Evolutionary conservation across 140 eudicot species (phyloP).

Genomic region (Anethum foeniculum): DNA sequence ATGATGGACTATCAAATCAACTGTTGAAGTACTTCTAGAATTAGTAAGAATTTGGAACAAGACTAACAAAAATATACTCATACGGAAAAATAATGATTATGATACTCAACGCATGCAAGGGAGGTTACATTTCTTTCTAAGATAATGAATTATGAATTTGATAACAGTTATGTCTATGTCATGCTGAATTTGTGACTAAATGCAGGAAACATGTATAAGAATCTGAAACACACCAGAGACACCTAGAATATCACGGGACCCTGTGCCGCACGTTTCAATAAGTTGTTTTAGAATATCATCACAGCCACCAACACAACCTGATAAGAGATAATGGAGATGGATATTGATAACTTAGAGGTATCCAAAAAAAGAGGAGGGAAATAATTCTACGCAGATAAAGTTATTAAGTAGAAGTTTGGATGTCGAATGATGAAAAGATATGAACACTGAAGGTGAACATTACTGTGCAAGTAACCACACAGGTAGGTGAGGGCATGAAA

Average conservation of each 20-base stretch:
- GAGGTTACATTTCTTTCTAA: not conserved
- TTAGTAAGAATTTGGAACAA: not conserved
- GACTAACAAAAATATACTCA: not conserved
- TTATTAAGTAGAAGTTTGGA: not conserved
- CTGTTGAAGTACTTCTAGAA: not conserved
- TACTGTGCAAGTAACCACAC: not conserved
- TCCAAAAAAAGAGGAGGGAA: not conserved
- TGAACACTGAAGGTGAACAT: not conserved
- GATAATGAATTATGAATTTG: not conserved
- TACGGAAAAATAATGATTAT: not conserved
- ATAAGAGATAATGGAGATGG: not conserved
- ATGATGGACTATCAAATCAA: not conserved
- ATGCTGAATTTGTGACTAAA: not conserved
- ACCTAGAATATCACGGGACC: constrained; percentile 47
- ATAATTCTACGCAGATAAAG: not conserved
- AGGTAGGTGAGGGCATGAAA: not conserved
- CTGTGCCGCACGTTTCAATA: constrained; percentile 71
- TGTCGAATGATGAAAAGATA: not conserved
- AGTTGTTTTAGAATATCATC: constrained; percentile 73
- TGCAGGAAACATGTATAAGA: not conserved
- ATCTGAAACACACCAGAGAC: constrained; percentile 45
- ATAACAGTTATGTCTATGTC: not conserved
- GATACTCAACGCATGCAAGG: not conserved
- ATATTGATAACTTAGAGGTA: not conserved
- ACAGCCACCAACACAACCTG: constrained; percentile 98